Evolutionary conservation across 1,284 basidiomycete species (phyloP).

Genomic region (Puccinia brachypodii): DNA sequence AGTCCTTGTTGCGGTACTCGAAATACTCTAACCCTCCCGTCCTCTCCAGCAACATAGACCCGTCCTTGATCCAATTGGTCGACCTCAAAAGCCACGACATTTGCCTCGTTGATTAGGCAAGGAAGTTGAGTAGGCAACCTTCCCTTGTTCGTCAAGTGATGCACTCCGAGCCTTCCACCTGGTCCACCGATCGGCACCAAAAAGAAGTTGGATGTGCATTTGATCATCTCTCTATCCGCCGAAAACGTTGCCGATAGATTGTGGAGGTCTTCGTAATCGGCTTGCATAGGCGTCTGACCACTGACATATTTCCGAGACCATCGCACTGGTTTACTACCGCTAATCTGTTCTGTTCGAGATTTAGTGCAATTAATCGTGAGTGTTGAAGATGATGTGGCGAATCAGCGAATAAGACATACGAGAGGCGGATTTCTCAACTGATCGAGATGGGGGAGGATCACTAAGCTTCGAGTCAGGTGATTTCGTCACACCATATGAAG

Average conservation of each 20-base stretch:
- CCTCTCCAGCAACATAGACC: constrained; percentile 59
- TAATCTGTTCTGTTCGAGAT: constrained; percentile 5
- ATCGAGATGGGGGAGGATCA: constrained; percentile 1
- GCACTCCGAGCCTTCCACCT: constrained; percentile 59
- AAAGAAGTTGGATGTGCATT: constrained; percentile 53
- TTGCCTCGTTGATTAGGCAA: constrained; percentile 56
- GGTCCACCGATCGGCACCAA: constrained; percentile 60
- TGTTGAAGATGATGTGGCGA: not conserved
- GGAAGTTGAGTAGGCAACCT: constrained; percentile 55
- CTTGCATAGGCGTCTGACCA: constrained; percentile 59
- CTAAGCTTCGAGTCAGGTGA: not conserved
- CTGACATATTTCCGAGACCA: constrained; percentile 60
- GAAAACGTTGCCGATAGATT: constrained; percentile 57
- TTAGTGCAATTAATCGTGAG: not conserved
- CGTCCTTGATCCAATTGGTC: constrained; percentile 55
- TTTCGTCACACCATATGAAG: constrained; percentile 5
- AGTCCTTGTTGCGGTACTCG: constrained; percentile 52
- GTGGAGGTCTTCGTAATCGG: constrained; percentile 59
- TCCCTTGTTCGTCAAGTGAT: constrained; percentile 58
- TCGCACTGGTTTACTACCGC: constrained; percentile 16
- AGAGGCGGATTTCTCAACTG: not conserved
- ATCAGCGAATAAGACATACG: not conserved
- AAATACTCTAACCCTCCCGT: constrained; percentile 59
- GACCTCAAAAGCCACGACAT: constrained; percentile 58
- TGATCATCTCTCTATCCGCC: constrained; percentile 57